Evolutionary conservation across 345 rosid genomes (phyloP).

Genomic region (Citrus glauca): DNA sequence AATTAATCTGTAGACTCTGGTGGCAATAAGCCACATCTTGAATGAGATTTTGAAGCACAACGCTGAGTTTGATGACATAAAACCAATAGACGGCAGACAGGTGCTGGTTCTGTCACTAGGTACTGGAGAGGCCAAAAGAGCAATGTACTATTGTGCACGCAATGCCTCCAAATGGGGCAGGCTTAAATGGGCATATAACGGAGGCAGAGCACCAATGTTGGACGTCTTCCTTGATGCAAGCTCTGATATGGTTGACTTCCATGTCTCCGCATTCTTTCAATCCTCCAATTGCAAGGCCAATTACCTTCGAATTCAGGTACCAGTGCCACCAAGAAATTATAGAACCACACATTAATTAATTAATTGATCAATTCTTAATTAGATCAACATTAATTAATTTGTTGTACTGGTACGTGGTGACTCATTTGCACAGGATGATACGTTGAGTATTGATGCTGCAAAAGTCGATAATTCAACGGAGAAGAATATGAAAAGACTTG

Average conservation of each 20-base stretch:
- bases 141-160: constrained; percentile 10
- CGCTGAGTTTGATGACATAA: neutral
- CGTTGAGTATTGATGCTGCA: neutral
- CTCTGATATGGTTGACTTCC: too few relatives aligned
- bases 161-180: constrained; percentile 19
- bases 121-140: neutral
- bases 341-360: too few relatives aligned
- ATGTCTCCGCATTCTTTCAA: too few relatives aligned
- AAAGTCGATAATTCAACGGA: neutral
- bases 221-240: too few relatives aligned
- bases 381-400: too few relatives aligned
- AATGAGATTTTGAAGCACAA: constrained; percentile 11
- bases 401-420: neutral
- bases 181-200: constrained; percentile 7
- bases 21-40: constrained; percentile 12
- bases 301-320: too few relatives aligned
- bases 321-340: too few relatives aligned
- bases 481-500: constrained; percentile 12
- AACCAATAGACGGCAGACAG: neutral
- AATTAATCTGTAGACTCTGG: neutral
- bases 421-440: constrained; percentile 9
- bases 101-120: neutral
- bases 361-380: too few relatives aligned
- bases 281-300: too few relatives aligned
- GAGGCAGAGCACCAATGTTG: neutral